phyloP scores from a whole-genome alignment of 768 basidiomycete species.

The Suillus decipiens region DNA sequence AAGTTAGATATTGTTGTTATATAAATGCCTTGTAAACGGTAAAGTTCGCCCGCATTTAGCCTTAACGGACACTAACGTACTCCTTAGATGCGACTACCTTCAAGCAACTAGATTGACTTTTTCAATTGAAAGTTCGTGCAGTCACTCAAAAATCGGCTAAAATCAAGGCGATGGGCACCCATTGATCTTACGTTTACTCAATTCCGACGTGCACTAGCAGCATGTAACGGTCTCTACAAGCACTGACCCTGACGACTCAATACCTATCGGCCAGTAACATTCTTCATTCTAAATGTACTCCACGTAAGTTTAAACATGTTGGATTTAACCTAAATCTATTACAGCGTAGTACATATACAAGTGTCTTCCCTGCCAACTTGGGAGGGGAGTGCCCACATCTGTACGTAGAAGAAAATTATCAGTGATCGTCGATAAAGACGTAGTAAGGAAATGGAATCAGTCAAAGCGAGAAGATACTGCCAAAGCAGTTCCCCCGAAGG shows the following conservation, averaged over 20 bases:
- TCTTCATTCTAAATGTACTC: too few relatives aligned
- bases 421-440: slow-evolving; percentile 11
- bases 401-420: slow-evolving; percentile 20
- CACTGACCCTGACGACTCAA: background rate
- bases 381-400: background rate
- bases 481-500: slow-evolving; percentile 66
- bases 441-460: slow-evolving; percentile 34
- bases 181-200: background rate
- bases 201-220: background rate
- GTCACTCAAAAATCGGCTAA: background rate
- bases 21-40: slow-evolving; percentile 1
- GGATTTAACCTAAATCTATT: background rate
- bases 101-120: background rate
- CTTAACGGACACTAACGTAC: background rate
- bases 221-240: background rate
- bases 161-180: background rate
- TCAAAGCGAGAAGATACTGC: slow-evolving; percentile 45
- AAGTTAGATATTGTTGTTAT: background rate
- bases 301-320: background rate
- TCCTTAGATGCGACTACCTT: background rate
- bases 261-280: too few relatives aligned
- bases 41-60: background rate
- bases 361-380: background rate
- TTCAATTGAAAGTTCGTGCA: background rate
- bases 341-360: background rate